Evolutionary conservation across 257 asterid species (phyloP).

Genomic region (Verbascum thapsus): DNA sequence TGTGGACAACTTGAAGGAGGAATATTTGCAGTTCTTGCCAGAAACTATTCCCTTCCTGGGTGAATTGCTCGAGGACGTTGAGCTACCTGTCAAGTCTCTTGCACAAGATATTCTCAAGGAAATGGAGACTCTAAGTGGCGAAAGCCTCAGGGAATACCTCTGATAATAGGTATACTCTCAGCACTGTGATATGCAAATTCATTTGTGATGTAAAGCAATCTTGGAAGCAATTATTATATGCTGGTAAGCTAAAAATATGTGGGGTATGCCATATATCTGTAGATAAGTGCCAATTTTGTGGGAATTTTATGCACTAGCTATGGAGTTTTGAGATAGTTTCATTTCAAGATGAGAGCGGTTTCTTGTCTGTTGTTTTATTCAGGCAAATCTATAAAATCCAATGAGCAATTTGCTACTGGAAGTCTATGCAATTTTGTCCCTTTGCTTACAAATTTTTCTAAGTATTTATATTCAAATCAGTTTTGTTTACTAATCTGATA

Average conservation of each 20-base stretch:
- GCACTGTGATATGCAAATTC: neutral
- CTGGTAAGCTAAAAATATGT: neutral
- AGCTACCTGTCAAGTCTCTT: constrained; percentile 73
- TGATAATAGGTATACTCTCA: constrained; percentile 35
- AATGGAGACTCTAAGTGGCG: constrained; percentile 82
- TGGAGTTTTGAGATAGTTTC: neutral
- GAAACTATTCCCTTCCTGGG: constrained; percentile 91
- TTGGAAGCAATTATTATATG: no score
- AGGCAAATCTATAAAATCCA: no score
- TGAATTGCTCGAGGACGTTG: constrained; percentile 84
- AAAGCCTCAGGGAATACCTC: constrained; percentile 80
- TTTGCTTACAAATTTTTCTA: no score
- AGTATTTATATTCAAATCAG: no score
- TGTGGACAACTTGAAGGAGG: constrained; percentile 82
- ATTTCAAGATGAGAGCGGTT: neutral
- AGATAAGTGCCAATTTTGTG: constrained; percentile 14
- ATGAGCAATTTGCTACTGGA: no score
- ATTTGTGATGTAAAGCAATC: neutral
- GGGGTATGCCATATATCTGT: neutral
- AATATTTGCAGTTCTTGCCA: constrained; percentile 65
- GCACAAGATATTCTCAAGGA: constrained; percentile 83
- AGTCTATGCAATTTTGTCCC: no score
- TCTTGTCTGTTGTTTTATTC: neutral
- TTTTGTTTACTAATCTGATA: no score
- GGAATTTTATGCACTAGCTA: neutral